Conservation (phyloP, 257 asterid genomes). For the Gentiana macrophylla region DNA sequence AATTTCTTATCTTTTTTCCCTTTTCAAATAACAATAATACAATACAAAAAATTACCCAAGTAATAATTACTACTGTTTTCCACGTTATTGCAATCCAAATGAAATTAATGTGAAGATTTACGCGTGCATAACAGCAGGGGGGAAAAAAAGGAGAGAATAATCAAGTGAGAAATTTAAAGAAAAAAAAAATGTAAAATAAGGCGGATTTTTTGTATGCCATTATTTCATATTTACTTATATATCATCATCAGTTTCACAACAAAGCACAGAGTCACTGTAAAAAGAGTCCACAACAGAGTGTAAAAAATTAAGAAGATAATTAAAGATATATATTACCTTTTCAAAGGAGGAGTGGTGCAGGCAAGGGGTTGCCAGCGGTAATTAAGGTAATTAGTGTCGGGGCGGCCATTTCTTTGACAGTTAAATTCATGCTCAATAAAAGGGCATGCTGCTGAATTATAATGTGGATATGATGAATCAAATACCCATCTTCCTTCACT, state of each 20-base stretch:
- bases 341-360: slow-evolving; percentile 23
- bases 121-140: too few relatives aligned
- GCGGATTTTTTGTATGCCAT: neutral
- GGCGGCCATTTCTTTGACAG: slow-evolving; percentile 68
- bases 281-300: too few relatives aligned
- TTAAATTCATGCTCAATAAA: slow-evolving; percentile 67
- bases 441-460: slow-evolving; percentile 55
- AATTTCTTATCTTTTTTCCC: too few relatives aligned
- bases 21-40: too few relatives aligned
- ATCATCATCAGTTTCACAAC: neutral
- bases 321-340: slow-evolving; percentile 25
- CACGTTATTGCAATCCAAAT: too few relatives aligned
- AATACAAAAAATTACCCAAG: too few relatives aligned
- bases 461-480: slow-evolving; percentile 32
- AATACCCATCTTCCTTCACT: slow-evolving; percentile 51
- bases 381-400: slow-evolving; percentile 42
- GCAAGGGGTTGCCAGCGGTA: slow-evolving; percentile 69
- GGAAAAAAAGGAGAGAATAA: neutral
- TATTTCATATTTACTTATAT: neutral
- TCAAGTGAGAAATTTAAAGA: neutral
- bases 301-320: too few relatives aligned
- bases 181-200: neutral
- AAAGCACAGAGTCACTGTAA: neutral
- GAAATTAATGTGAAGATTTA: too few relatives aligned
- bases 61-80: too few relatives aligned